Percentiles rank a stretch among this genome's conserved stretches.
Conservation (phyloP, 2,329 filamentous ascomycete species). For the Zymoseptoria pseudotritici region DNA sequence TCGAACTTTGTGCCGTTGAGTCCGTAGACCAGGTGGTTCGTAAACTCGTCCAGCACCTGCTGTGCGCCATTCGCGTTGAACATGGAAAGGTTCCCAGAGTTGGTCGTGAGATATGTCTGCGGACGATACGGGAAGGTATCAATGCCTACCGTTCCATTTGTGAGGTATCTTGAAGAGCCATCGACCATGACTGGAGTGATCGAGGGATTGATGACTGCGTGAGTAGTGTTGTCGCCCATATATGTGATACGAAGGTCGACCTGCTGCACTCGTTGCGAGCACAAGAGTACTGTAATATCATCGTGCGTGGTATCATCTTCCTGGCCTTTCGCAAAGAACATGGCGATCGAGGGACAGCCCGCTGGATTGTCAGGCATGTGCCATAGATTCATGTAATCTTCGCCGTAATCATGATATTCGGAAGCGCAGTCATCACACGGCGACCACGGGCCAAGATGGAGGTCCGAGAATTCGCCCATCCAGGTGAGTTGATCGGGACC, state of each 20-base stretch:
- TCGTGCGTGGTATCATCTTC: not conserved
- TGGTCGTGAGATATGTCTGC: slow-evolving; percentile 1
- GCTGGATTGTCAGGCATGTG: not conserved
- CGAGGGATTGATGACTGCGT: not conserved
- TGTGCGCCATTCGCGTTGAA: not conserved
- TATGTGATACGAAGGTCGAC: not conserved
- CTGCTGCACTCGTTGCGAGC: slow-evolving; percentile 1
- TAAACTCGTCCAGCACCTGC: not conserved
- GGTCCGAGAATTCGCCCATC: slow-evolving; percentile 1
- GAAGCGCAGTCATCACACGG: not conserved
- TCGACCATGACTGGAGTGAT: not conserved
- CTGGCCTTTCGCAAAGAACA: not conserved
- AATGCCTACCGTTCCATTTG: slow-evolving; percentile 1
- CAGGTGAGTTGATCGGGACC: not conserved
- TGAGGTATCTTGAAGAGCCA: not conserved
- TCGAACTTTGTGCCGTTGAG: not conserved
- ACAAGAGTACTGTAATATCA: slow-evolving; percentile 1
- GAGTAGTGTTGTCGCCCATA: not conserved
- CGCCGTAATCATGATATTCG: not conserved
- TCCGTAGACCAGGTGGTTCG: not conserved
- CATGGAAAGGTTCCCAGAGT: not conserved
- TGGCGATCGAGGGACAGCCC: slow-evolving; percentile 1
- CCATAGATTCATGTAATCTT: not conserved
- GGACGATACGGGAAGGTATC: slow-evolving; percentile 3
- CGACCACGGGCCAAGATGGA: slow-evolving; percentile 1